Evolutionary conservation across 1,139 yeast genomes (phyloP), one percentile per base, ranked within the genome.

Genomic region (Candida frijolesensis): DNA sequence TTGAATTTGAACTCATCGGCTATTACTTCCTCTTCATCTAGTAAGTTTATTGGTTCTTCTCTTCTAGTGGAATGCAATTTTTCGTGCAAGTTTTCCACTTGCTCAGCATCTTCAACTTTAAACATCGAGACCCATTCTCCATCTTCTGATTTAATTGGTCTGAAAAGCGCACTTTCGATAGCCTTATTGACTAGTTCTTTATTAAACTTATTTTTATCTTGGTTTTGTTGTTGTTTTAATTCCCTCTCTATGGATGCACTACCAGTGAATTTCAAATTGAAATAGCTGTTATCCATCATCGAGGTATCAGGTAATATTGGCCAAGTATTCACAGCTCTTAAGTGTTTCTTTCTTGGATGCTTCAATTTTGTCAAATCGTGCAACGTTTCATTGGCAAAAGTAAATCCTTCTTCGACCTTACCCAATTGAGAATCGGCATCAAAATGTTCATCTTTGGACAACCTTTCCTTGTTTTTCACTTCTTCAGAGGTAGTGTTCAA

Each of bases 231-330:
- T 67, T 61, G 67, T 60, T 65, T 72, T 57, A 61, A 63, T 50
- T 76, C 80, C 56, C 79, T 65, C 50, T 70, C 62, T 45, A 81
- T 64, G 44, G 89, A 84, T 0, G 97, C 96, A 22, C 94, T 85
- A 9, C 96, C 96, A 11, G 83, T 74, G 66, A 92, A 83, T 62
- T 87, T 89, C 49, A 94, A 79, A 27, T 87, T 78, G 60, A 85
- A 74, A 64, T 82, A 89, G 52, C 79, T 82, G 58, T 89, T 83
- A 67, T 94, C 98, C 80, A 90, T 78, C 79, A 88, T 82, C 18
- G 95, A 85, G 15, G 96, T 84, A 66, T 94, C 98, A 3, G 99
- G 99, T 54, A 92, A 72, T 34, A 94, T 72, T 35, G 88, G 86
- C 89, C 91, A 89, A 1, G 92, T 78, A 54, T 78, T 80, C 27